These are phyloP conservation scores for Leccinum disarticulatum DNA, from an alignment of 768 basidiomycete species.

Conservation along the genomic window DNA sequence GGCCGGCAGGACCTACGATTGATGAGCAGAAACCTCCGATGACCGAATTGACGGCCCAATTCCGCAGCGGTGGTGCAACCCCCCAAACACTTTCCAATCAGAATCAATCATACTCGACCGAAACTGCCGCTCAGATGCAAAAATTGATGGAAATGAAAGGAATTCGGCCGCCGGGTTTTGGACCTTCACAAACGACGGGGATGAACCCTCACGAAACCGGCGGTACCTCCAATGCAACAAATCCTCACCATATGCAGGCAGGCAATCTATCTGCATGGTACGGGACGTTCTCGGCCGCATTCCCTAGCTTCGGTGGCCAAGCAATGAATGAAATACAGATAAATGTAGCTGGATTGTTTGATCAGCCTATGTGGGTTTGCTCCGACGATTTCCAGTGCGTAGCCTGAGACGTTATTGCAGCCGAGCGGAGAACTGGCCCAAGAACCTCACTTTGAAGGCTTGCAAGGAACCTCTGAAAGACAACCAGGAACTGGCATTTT, in stretches of 20 bases:
- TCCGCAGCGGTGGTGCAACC: conserved; percentile 18
- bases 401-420: conserved; percentile 34
- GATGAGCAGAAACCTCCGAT: conserved; percentile 29
- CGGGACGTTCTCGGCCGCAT: conserved; percentile 47
- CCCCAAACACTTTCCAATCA: conserved; percentile 20
- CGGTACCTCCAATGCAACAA: conserved; percentile 3
- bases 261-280: conserved; percentile 39
- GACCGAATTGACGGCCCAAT: conserved; percentile 26
- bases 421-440: conserved; percentile 54
- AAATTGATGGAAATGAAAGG: conserved; percentile 49
- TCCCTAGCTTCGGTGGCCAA: conserved; percentile 36
- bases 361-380: conserved; percentile 35
- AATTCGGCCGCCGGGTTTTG: conserved; percentile 23
- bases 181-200: conserved; percentile 22
- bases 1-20: neutral
- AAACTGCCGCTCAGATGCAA: conserved; percentile 44
- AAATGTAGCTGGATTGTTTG: conserved; percentile 30
- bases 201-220: conserved; percentile 12
- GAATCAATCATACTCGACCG: conserved; percentile 4
- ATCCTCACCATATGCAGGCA: conserved; percentile 2
- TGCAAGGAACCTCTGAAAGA: conserved; percentile 44
- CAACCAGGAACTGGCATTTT: conserved; percentile 39
- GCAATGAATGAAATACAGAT: conserved; percentile 39
- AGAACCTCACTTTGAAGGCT: conserved; percentile 39
- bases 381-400: neutral